Evolutionary conservation across 1,139 yeast species (phyloP), one percentile per base, ranked within the genome.

Genomic region (Magnusiomyces suaveolens): DNA sequence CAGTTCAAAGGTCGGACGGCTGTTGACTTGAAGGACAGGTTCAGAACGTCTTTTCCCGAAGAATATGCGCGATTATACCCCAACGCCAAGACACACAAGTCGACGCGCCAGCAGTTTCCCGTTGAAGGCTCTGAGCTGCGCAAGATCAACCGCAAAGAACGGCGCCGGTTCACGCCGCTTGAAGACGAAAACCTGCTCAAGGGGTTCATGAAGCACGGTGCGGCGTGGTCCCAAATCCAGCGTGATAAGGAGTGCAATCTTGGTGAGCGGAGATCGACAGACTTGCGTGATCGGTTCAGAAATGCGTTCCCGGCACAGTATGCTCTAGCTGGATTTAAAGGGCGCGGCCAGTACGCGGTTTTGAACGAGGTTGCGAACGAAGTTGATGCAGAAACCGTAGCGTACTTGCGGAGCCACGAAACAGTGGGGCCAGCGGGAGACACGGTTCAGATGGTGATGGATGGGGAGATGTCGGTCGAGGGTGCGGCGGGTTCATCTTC

Each of bases 211-310:
- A 77, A 76, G 62, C 81, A 80, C 66, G 97, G 97, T 0, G 79
- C 96, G 0, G 80, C 86, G 36, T 92, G 98, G 98, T 85, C 88
- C 59, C 84, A 84, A 66, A 92, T 92, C 39, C 76, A 73, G 60
- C 66, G 73, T 18, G 77, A 73, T 58, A 67, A 68, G 47, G 60
- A 63, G 20, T 62, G 73, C 49, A 66, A 68, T 16, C 64, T 74
- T 39, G 62, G 62, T 46, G 71, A 68, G 51, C 66, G 77, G 44
- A 69, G 77, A 41, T 67, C 73, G 32, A 73, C 76, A 1, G 77
- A 73, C 55, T 64, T 73, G 46, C 66, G 77, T n/a, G 77, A 73
- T 59, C 63, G 76, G 33, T 73, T 73, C 64, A 64, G 77, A 48
- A 73, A 72, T 59, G 76, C 77, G 8, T 74, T 72, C 62, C 77